Evolutionary conservation across 768 basidiomycete genomes (phyloP), one percentile per base, ranked within the genome.

Genomic region (Termitomyces sp.): DNA sequence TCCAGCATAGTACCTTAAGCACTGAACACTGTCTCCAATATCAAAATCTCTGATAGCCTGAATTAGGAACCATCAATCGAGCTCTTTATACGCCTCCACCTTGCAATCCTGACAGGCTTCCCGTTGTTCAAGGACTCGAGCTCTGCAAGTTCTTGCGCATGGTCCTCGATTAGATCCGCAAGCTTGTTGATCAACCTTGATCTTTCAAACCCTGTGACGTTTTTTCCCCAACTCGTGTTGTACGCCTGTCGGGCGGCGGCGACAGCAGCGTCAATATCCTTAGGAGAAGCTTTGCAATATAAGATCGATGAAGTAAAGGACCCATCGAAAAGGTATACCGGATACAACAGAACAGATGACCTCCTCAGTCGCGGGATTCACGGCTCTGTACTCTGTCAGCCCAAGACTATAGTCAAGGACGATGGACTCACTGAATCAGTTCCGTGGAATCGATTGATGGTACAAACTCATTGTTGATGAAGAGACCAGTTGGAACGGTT

Each of bases 391-490:
- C 37, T 36, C 56, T 53, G 53, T 72, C 56, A 67, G 60, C 31
- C 24, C 58, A 61, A 57, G 57, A 61, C 68, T 64, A 51, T 55
- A 46, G 14, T 53, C 41, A 22, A 37, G 42, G 51, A 34, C 26
- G 42, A 59, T 27, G 52, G n/a, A 41, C 84, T 63, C 63, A 90
- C 89, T 80, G 68, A 67, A 92, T 83, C 44, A 77, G 69, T 56
- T 88, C 87, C 14, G 74, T 66, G 32, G 84, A 87, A 64, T 90
- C 87, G 26, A 79, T 77, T 6, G 89, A 90, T n/a, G 84, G 69
- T 29, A 91, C 87, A 65, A 93, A 95, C 67, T 93, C 81, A 68
- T 92, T 92, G 77, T 94, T 86, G 73, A 98, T 94, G 76, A 92
- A 98, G 26, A 96, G 79, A 18, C 92, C 92, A 7, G 90, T 92